Evolutionary conservation across 2,329 filamentous ascomycete genomes (phyloP), one percentile per base, ranked within the genome.

Genomic region (Trichoderma semiorbis): DNA sequence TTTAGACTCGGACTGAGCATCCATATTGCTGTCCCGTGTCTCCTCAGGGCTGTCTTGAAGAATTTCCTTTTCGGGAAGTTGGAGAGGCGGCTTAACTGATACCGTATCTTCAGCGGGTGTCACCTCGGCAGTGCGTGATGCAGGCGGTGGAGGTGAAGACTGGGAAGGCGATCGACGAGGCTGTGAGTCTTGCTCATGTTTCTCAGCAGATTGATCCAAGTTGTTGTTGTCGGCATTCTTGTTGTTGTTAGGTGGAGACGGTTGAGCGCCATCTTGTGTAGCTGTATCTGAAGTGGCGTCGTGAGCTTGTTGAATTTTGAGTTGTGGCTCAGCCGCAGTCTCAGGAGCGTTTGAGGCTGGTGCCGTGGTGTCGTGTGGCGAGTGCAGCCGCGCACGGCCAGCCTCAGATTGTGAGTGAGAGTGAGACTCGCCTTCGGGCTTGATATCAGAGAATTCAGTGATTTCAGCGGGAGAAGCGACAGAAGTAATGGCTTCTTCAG

Each of bases 21-120:
- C 24, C 28, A 57, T 21, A 32, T 61, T 57, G 66, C 28, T 36
- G 16, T 21, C 36, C 43, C 39, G 55, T 32, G 66, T 39, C 57
- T 39, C 57, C 39, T 61, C 57, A 53, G 21, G 39, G 36, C 34
- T 61, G 21, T 61, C 57, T 21, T 50, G 66, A 50, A 26, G 39
- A 61, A 61, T 69, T 69, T 61, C 66, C 66, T 69, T 53, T 61
- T 69, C 57, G 66, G 66, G 66, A 69, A 69, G 66, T 69, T 16
- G 39, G 28, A 53, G 32, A 69, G 26, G 32, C 60, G 66, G 57
- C 66, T 69, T 24, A 24, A 61, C 32, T 34, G 18, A 24, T 60
- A 55, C 53, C 16, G 65, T 36, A 50, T 58, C 57, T 61, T 61
- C 66, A 53, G 57, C 39, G 26, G 18, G 26, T 61, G 39, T 50